A percentile compares a stretch with the other conserved stretches of the same genome.
Evolutionary conservation across 768 basidiomycete species (phyloP).

Genomic region (Boletellus ananas): DNA sequence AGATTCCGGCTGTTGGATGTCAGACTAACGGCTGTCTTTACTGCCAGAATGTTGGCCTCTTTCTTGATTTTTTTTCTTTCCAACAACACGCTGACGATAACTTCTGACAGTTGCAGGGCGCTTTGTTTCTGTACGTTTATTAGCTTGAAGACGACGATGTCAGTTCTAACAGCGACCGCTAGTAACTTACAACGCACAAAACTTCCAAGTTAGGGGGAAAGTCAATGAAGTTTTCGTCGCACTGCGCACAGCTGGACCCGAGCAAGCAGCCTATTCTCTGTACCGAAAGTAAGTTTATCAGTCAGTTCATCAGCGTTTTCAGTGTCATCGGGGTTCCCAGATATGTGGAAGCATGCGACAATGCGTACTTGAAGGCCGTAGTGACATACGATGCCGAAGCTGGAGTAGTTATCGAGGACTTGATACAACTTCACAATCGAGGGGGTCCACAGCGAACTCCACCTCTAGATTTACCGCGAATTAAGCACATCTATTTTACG

Average conservation of each 20-base stretch:
- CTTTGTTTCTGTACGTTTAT: conserved; percentile 44
- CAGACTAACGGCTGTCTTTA: conserved; percentile 33
- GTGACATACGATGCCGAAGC: conserved; percentile 9
- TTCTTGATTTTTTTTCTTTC: background rate
- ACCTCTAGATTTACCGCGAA: conserved; percentile 6
- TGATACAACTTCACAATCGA: conserved; percentile 23
- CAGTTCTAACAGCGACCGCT: background rate
- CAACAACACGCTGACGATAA: background rate
- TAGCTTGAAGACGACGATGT: background rate
- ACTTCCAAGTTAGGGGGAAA: background rate
- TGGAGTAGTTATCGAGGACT: conserved; percentile 11
- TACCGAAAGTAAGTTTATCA: conserved; percentile 6
- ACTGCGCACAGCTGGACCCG: conserved; percentile 1
- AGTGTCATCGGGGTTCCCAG: background rate
- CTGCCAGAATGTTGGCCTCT: conserved; percentile 43
- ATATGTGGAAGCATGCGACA: background rate
- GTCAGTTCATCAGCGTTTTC: background rate
- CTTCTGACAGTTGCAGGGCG: conserved; percentile 39
- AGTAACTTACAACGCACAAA: conserved; percentile 29
- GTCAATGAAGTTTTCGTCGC: conserved; percentile 8
- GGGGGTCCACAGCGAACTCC: background rate
- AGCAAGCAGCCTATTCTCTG: background rate
- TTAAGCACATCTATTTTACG: conserved; percentile 32
- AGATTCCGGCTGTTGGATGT: conserved; percentile 6
- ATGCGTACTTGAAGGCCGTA: conserved; percentile 12